A percentile compares a stretch with the other conserved stretches of the same genome.
Evolutionary conservation across 1,284 basidiomycete species (phyloP).

Genomic region (Ustilago cynodontis): DNA sequence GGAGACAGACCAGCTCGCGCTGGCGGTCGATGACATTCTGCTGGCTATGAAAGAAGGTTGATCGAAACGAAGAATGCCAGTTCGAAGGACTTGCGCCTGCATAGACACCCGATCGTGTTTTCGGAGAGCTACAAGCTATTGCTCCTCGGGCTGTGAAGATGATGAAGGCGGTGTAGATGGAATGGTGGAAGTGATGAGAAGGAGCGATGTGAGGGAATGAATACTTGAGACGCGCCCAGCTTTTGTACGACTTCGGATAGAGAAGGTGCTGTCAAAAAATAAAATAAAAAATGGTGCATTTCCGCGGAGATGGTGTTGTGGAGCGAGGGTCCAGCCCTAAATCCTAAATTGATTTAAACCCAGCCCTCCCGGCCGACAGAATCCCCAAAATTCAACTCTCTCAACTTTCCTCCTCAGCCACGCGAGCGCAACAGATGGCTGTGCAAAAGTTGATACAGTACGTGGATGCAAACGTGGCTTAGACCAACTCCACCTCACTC

Average conservation of each 20-base stretch:
- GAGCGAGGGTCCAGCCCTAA: too few species aligned
- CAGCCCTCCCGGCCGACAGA: too few species aligned
- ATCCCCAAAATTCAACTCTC: too few species aligned
- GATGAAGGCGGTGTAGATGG: neutral
- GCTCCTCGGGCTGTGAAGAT: neutral
- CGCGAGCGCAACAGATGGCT: too few species aligned
- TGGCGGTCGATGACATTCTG: constrained; percentile 39
- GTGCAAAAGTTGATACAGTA: too few species aligned
- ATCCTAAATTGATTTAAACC: too few species aligned
- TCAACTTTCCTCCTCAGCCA: too few species aligned
- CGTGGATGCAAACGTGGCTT: neutral
- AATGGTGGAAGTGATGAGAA: constrained; percentile 1
- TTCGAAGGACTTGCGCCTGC: constrained; percentile 15
- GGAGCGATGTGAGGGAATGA: neutral
- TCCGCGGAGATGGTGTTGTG: constrained; percentile 26
- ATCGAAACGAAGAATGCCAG: constrained; percentile 13
- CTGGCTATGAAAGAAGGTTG: constrained; percentile 11
- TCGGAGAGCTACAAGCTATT: neutral
- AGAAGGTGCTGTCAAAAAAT: constrained; percentile 6
- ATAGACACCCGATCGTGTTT: constrained; percentile 12
- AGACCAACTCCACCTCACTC: constrained; percentile 13
- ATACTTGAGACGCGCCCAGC: neutral
- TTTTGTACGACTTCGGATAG: constrained; percentile 2
- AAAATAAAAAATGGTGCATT: neutral
- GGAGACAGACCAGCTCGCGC: constrained; percentile 30